These are phyloP conservation scores for Exophiala bonariae DNA, from an alignment of 2,329 filamentous ascomycete genomes.

Conservation along the genomic window DNA sequence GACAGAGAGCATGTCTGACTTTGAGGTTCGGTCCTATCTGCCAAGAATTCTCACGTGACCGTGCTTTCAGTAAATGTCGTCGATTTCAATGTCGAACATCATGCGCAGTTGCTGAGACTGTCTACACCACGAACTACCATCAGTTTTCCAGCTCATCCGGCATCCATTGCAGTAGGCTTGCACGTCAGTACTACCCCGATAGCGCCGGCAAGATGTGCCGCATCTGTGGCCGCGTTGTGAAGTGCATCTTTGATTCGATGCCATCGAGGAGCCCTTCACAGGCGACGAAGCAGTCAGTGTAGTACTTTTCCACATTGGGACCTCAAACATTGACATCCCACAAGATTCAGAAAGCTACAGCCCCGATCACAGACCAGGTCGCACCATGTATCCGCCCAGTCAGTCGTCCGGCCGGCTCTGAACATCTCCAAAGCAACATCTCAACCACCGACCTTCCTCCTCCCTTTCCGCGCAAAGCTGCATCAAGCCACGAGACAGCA, in stretches of 20 bases:
- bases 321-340: neutral
- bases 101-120: too few relatives aligned
- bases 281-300: slow-evolving; percentile 8
- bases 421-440: slow-evolving; percentile 11
- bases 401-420: slow-evolving; percentile 17
- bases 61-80: too few relatives aligned
- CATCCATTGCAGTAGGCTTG: too few relatives aligned
- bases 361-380: slow-evolving; percentile 8
- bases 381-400: slow-evolving; percentile 21
- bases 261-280: slow-evolving; percentile 21
- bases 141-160: too few relatives aligned
- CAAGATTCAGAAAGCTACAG: slow-evolving; percentile 7
- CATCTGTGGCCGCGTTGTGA: slow-evolving; percentile 28
- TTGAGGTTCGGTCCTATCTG: too few relatives aligned
- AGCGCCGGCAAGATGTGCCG: slow-evolving; percentile 25
- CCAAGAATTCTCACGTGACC: too few relatives aligned
- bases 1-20: too few relatives aligned
- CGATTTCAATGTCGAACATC: too few relatives aligned
- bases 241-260: slow-evolving; percentile 31
- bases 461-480: slow-evolving; percentile 41
- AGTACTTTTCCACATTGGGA: neutral
- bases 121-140: too few relatives aligned
- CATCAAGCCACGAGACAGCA: slow-evolving; percentile 35
- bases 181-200: too few relatives aligned
- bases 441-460: slow-evolving; percentile 26